Evolutionary conservation across 2,329 filamentous ascomycete genomes (phyloP), one percentile per base, ranked within the genome.

Genomic region (Fonsecaea pedrosoi): DNA sequence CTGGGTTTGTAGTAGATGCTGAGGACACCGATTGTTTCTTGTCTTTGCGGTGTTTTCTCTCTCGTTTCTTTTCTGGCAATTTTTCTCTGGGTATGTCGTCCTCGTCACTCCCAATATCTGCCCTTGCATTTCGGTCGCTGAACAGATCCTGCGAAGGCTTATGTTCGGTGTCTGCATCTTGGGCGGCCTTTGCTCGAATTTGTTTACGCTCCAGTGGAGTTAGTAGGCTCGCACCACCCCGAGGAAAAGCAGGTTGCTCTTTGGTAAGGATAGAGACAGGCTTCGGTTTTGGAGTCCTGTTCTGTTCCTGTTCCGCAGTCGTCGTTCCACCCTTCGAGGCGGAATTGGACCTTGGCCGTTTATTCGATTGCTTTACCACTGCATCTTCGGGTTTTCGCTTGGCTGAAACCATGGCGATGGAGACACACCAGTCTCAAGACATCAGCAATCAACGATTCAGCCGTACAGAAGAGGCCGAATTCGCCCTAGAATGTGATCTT

Each of bases 171-270:
- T 96, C 82, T 48, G 94, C 95, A 82, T 99, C 95, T 73, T 90
- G 89, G 76, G 91, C 95, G 54, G 95, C 95, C 79, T 98, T 91
- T 66, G 96, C 90, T 74, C 95, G 90, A 70, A 99, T 98, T 79
- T 98, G 92, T 81, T 97, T 97, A 77, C 96, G 91, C 78, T 99
- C 95, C 60, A 99, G 83, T 21, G 95, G 94, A 1, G 95, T 97
- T 76, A 99, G 82, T 60, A 97, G 85, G 76, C 92, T 96, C 61
- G 89, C 94, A 53, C 95, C 96, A 64, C 95, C 95, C 84, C 95
- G 88, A 72, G 95, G 94, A 75, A 99, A 99, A 54, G 94, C 85
- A 38, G 89, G 89, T 76, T 97, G 95, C 72, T 98, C 95, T 71
- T 95, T 71, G 48, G 70, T 63, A 64, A 73, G 45, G 10, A 72